Conservation (phyloP, 441 rosid genomes). For the Breynia disticha region DNA sequence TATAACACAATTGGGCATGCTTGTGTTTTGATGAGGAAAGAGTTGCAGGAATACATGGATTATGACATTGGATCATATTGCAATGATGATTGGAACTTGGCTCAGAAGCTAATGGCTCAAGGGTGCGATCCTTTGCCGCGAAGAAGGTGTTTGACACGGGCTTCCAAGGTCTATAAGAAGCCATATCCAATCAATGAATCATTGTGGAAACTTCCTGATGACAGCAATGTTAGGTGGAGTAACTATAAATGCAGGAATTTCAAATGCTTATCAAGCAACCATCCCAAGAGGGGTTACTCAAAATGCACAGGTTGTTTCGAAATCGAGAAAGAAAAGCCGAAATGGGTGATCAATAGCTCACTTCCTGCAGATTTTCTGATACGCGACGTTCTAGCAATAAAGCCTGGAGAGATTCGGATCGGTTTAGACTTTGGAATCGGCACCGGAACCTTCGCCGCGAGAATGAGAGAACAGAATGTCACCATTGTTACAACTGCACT, state of each 20-base stretch:
- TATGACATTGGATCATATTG: conserved; percentile 78
- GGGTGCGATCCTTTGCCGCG: conserved; percentile 87
- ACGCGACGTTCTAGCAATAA: conserved; percentile 44
- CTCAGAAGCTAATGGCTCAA: conserved; percentile 59
- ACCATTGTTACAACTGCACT: conserved; percentile 67
- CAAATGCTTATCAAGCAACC: conserved; percentile 50
- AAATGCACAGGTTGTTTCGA: conserved; percentile 81
- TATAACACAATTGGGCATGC: conserved; percentile 73
- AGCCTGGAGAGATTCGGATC: conserved; percentile 53
- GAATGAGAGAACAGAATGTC: conserved; percentile 72
- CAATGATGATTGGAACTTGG: conserved; percentile 72
- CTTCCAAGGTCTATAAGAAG: conserved; percentile 64
- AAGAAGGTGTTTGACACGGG: conserved; percentile 71
- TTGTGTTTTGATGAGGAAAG: conserved; percentile 59
- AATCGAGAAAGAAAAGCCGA: conserved; percentile 67
- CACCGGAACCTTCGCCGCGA: conserved; percentile 76
- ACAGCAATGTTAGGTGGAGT: conserved; percentile 72
- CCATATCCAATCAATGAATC: conserved; percentile 77
- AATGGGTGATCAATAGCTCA: conserved; percentile 52
- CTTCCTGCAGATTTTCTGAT: conserved; percentile 44
- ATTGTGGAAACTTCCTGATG: conserved; percentile 71
- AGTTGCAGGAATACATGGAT: conserved; percentile 73
- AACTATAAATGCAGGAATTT: conserved; percentile 73
- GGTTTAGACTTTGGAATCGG: conserved; percentile 69
- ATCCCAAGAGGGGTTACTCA: conserved; percentile 59